Evolutionary conservation across 768 basidiomycete species (phyloP).

Genomic region (Mycena sanguinolenta): DNA sequence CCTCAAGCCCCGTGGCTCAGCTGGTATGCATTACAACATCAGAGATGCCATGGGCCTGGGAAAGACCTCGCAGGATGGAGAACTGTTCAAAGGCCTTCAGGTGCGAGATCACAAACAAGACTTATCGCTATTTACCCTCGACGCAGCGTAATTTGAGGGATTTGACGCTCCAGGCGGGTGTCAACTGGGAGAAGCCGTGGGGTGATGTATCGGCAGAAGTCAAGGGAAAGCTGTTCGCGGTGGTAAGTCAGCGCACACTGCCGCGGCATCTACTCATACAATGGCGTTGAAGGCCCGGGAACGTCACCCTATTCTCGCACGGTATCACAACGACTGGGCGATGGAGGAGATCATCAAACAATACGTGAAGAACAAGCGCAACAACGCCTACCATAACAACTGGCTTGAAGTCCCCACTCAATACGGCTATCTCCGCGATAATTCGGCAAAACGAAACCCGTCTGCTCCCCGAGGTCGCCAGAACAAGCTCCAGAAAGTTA

Average conservation of each 20-base stretch:
- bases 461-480: background rate
- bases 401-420: constrained; percentile 34
- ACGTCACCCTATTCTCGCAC: background rate
- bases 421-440: constrained; percentile 37
- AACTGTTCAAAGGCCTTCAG: background rate
- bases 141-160: constrained; percentile 23
- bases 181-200: constrained; percentile 34
- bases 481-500: background rate
- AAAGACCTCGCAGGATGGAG: background rate
- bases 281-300: background rate
- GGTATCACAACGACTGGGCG: constrained; percentile 40
- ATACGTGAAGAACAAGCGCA: constrained; percentile 35
- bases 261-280: background rate
- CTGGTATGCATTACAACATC: background rate
- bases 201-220: constrained; percentile 11
- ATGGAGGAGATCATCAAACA: constrained; percentile 40
- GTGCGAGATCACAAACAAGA: background rate
- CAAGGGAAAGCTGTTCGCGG: constrained; percentile 26
- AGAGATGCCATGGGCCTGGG: background rate
- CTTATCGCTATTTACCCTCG: background rate
- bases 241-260: background rate
- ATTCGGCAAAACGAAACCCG: constrained; percentile 33
- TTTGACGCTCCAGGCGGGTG: constrained; percentile 3
- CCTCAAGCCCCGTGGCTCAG: background rate
- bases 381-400: constrained; percentile 25